Base-by-base conservation (phyloP, 1,139 yeast species). In the Sugiyamaella pinicola region DNA sequence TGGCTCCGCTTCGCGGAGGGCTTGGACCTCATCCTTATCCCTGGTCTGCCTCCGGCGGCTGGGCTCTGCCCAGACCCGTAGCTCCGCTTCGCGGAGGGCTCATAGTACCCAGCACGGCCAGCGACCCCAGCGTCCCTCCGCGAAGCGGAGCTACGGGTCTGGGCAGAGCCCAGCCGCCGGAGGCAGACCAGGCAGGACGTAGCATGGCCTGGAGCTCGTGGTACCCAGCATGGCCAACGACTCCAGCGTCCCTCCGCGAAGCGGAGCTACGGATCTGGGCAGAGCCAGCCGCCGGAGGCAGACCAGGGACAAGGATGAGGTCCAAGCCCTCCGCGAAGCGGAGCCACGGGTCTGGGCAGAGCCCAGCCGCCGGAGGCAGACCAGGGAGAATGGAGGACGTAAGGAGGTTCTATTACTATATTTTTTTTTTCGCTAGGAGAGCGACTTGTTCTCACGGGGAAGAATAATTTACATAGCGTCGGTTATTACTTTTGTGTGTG, bases 401-500 rank as follows among this genome's bases (percentile, higher is more conserved):
- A 9, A 31, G 28, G 29, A 35, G 29, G 22, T 43, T 43, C 47
- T 43, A 43, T 43, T 33, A 33, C 47, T 43, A 43, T 43, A 43
- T 29, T 43, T 43, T 43, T 33, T 33, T 10, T 10, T n/a, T 26
- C 31, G 31, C 9, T 10, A 26, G 31, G n/a, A 10, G 31, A 7
- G 8, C 8, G 13, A 9, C 31, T 43, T 21, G 47, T 13, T 31
- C 37, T 13, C 33, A 21, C 17, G 29, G 15, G 21, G 47, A 18
- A 46, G 44, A 38, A 35, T 46, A 46, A 46, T 46, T 46, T 46
- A 46, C 49, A 46, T 43, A 28, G 33, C 13, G 35, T 15, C 39
- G 28, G 38, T 40, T 24, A 38, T 21, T 15, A 17, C 7, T 7
- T 13, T 31, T 31, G 15, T 12, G 33, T 38, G 26, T 31, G 17